Percentiles rank a stretch among this genome's conserved stretches.
Conservation (phyloP, 768 basidiomycete genomes). For the Phylloporus sp. region DNA sequence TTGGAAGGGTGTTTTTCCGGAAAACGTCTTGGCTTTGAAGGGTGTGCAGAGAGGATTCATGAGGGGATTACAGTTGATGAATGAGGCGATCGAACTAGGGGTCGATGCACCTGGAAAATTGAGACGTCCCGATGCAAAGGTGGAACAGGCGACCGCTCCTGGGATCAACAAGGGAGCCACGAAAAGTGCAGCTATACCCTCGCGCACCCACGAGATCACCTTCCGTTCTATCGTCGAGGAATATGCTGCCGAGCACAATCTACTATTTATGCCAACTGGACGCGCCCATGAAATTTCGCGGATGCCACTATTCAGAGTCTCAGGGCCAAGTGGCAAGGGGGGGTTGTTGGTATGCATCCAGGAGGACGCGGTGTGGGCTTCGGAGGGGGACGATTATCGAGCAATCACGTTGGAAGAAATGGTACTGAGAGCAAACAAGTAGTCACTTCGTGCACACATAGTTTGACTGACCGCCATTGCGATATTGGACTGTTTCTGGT, state of each 20-base stretch:
- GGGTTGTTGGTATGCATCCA: conserved; percentile 85
- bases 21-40: conserved; percentile 56
- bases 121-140: conserved; percentile 59
- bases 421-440: conserved; percentile 57
- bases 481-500: no score
- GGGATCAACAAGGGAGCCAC: conserved; percentile 28
- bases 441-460: neutral
- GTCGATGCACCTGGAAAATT: conserved; percentile 65
- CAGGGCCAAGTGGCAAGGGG: conserved; percentile 77
- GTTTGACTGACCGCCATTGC: neutral
- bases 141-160: conserved; percentile 37
- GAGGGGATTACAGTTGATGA: conserved; percentile 88
- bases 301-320: conserved; percentile 86
- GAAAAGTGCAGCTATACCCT: conserved; percentile 36
- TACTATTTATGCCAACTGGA: conserved; percentile 87
- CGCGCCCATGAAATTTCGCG: conserved; percentile 78
- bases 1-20: conserved; percentile 81
- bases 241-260: conserved; percentile 74
- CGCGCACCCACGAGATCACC: conserved; percentile 75
- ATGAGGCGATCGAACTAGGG: conserved; percentile 85
- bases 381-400: conserved; percentile 57
- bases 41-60: conserved; percentile 79
- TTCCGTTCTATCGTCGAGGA: conserved; percentile 94
- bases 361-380: conserved; percentile 93
- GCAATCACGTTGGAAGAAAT: conserved; percentile 88